These are phyloP conservation scores for Pseudoscleropodium purum DNA, from an alignment of 225 moss, liverwort and hornwort genomes.

Conservation along the genomic window DNA sequence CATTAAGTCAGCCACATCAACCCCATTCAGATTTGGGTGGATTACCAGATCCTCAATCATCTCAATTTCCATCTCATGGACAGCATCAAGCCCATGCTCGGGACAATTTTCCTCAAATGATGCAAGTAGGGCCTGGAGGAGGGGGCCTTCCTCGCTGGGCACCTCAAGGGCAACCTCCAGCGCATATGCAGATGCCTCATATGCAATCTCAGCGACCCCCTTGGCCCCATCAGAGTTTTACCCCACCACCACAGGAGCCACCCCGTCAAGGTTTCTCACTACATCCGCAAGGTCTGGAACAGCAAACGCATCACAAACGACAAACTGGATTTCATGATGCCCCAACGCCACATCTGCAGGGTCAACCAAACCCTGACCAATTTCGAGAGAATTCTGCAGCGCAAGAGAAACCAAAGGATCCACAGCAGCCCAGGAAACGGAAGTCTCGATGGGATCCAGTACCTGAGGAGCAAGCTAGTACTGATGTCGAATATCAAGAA, in stretches of 20 bases:
- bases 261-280: conserved; percentile 31
- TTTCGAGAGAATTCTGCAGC: conserved; percentile 44
- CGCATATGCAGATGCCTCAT: conserved; percentile 40
- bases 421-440: conserved; percentile 70
- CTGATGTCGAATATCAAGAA: conserved; percentile 25
- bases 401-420: conserved; percentile 47
- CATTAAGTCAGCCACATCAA: conserved; percentile 21
- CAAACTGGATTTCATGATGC: conserved; percentile 62
- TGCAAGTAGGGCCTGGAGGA: conserved; percentile 41
- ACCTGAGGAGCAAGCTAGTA: conserved; percentile 49
- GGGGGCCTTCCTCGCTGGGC: conserved; percentile 56
- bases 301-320: conserved; percentile 39
- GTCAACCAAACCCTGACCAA: conserved; percentile 29
- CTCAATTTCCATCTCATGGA: conserved; percentile 29
- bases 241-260: conserved; percentile 16
- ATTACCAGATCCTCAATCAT: conserved; percentile 24
- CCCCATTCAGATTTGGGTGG: conserved; percentile 30
- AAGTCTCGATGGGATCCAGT: conserved; percentile 97
- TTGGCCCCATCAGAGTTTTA: conserved; percentile 45
- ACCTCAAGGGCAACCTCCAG: conserved; percentile 48
- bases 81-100: conserved; percentile 42
- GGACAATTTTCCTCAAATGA: conserved; percentile 34
- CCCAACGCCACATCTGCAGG: conserved; percentile 26
- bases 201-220: conserved; percentile 47
- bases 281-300: conserved; percentile 44